Base-by-base conservation (phyloP, 306 rosid genomes). In the Acacia crassicarpa region DNA sequence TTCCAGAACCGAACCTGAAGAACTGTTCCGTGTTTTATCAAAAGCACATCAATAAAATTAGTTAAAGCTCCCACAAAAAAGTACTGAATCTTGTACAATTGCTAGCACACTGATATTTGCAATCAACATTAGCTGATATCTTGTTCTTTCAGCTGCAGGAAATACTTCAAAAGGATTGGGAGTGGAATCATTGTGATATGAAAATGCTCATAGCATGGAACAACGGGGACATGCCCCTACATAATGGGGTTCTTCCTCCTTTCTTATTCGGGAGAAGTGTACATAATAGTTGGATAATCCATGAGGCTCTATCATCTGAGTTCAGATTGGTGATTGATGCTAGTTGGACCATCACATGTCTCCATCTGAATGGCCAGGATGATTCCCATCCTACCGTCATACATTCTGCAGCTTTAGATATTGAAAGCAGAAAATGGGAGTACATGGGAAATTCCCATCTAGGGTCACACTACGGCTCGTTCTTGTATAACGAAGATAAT, bases 201-300 rank as follows among this genome's bases (percentile, higher is more conserved):
- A 87, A 86, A 84, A 84, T 85, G 85, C 82, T 95, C 49, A 82
- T 95, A 83, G 98, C 94, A 44, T 95, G 99, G 98, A 95, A 92
- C 88, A 92, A 27, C 66, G 84, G 81, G 81, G 91, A 93, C 69
- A 30, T 72, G 40, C 96, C 99, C 58, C 83, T 92, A 87, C 91
- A 95, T 77, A 48, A 86, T 40, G 98, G 91, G 85, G 94, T 95
- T 81, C 98, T 95, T 87, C 99, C 99, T 45, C 98, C 98, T 69
- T 95, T 95, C 88, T 83, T 92, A 76, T 93, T 83, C 54, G 93
- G 97, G 70, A 95, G 81, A 32, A 96, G 94, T 76, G 87, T 79
- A 54, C 98, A 95, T 85, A 85, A 92, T 83, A 80, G 82, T 82
- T 95, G 99, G 99, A 16, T 95, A 30, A 80, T 90, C 83, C 94